Base-by-base conservation (phyloP, 2,329 filamentous ascomycete species). In the Fusarium phyllophilum region DNA sequence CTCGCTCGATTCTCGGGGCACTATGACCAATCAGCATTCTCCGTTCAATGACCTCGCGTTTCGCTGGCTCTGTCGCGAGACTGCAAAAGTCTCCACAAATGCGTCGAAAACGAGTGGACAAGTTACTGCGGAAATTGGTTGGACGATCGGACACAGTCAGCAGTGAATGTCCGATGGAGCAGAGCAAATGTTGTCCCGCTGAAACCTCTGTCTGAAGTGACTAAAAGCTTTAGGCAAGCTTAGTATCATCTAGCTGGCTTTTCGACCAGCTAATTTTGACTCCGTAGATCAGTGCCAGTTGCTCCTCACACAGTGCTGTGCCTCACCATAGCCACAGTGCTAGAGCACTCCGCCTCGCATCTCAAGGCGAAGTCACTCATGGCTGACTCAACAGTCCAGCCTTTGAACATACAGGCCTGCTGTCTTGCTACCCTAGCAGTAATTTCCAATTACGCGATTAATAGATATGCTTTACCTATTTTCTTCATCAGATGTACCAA, bases 31-130 rank as follows among this genome's bases (percentile, higher is more conserved):
- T 52, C 31, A 67, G 20, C n/a, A 34, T 2, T 41, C 0, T 7
- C 5, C 3, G 8, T 34, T 68, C 24, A 33, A 24, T 17, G 17
- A 45, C 29, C 55, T 67, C 68, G 68, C 56, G n/a, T 65, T 62
- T 71, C 68, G 68, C 67, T 62, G 34, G 26, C 18, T 13, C 36
- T 39, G 11, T 29, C 59, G 49, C 67, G 55, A 71, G 36, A 34
- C 41, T 9, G 3, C 7, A 12, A 36, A 26, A 22, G 49, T 26
- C 49, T 26, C 49, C 49, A 36, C n/a, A 52, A 52, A 36, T 52
- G 49, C 49, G 31, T 3, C 13, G 3, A 52, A 52, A 52, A 59
- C 42, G 61, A 70, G 66, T 66, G 68, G 62, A n/a, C 24, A 24
- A 65, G 58, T 29, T 44, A 13, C 9, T 29, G 4, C 4, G n/a